Percentiles rank a stretch among this genome's conserved stretches.
phyloP scores from a whole-genome alignment of 306 rosid genomes.

The Urtica urens region DNA sequence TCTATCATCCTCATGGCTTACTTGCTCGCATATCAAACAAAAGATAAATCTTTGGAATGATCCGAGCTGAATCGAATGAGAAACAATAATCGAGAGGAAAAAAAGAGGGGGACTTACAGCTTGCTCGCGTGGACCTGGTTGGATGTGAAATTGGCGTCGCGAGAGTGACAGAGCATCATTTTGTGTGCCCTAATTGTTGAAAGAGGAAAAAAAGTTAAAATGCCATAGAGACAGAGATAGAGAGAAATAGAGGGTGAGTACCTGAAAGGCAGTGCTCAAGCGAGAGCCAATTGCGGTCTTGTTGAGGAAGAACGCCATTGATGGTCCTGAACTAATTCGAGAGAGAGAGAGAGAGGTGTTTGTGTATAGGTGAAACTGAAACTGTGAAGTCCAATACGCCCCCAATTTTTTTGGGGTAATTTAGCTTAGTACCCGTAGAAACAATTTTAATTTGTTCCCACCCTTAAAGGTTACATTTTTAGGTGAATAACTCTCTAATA shows the following conservation, averaged over 20 bases:
- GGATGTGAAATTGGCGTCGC: constrained; percentile 65
- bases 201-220: background rate
- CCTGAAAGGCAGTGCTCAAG: constrained; percentile 53
- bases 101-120: constrained; percentile 44
- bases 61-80: background rate
- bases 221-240: constrained; percentile 4
- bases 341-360: background rate
- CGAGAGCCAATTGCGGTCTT: constrained; percentile 45
- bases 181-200: constrained; percentile 26
- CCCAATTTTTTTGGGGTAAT: background rate
- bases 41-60: too few relatives aligned
- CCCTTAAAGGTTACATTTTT: too few relatives aligned
- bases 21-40: too few relatives aligned
- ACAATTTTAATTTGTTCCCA: too few relatives aligned
- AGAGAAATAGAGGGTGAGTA: background rate
- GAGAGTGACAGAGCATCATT: constrained; percentile 29
- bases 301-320: constrained; percentile 68
- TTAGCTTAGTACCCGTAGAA: too few relatives aligned
- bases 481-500: too few relatives aligned
- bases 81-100: background rate
- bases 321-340: background rate
- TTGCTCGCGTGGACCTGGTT: constrained; percentile 73
- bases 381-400: background rate
- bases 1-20: too few relatives aligned
- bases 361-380: background rate